Evolutionary conservation across 352 stramenopile species (phyloP).

Genomic region (Phytophthora pluvialis): DNA sequence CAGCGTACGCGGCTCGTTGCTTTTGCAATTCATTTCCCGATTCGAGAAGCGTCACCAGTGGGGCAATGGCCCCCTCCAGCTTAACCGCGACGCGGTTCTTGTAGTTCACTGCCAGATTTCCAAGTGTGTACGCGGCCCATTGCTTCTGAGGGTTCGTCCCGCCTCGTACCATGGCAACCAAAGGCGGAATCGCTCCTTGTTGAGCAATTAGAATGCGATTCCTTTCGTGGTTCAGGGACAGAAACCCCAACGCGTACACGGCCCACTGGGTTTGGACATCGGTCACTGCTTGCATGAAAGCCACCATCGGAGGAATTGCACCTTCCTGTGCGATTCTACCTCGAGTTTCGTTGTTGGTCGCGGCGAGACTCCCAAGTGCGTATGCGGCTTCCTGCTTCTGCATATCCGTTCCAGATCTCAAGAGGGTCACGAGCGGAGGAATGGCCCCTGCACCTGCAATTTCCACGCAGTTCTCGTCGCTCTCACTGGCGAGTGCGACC

Average conservation of each 20-base stretch:
- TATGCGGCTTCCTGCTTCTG: conserved; percentile 32
- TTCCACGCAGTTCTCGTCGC: conserved; percentile 18
- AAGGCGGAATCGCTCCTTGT: conserved; percentile 20
- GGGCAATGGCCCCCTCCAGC: conserved; percentile 14
- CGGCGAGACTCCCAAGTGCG: conserved; percentile 26
- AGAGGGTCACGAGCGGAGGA: conserved; percentile 15
- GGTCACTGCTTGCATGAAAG: conserved; percentile 23
- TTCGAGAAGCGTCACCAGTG: conserved; percentile 13
- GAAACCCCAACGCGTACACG: conserved; percentile 18
- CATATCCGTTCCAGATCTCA: conserved; percentile 29
- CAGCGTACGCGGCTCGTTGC: conserved; percentile 20
- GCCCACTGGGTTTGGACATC: conserved; percentile 36
- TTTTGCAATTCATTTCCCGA: conserved; percentile 26
- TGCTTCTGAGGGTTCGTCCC: conserved; percentile 27
- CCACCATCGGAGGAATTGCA: conserved; percentile 29
- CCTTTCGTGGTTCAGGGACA: conserved; percentile 26
- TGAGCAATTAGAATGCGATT: conserved; percentile 26
- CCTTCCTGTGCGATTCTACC: conserved; percentile 23
- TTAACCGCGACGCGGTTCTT: conserved; percentile 22
- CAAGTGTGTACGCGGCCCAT: conserved; percentile 27
- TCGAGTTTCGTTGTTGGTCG: conserved; percentile 10
- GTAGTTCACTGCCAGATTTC: conserved; percentile 30
- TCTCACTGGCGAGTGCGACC: conserved; percentile 23
- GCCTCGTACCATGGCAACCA: conserved; percentile 11
- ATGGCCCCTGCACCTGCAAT: conserved; percentile 26